Evolutionary conservation across 1,284 basidiomycete genomes (phyloP), one percentile per base, ranked within the genome.

Genomic region (Apiotrichum gamsii): DNA sequence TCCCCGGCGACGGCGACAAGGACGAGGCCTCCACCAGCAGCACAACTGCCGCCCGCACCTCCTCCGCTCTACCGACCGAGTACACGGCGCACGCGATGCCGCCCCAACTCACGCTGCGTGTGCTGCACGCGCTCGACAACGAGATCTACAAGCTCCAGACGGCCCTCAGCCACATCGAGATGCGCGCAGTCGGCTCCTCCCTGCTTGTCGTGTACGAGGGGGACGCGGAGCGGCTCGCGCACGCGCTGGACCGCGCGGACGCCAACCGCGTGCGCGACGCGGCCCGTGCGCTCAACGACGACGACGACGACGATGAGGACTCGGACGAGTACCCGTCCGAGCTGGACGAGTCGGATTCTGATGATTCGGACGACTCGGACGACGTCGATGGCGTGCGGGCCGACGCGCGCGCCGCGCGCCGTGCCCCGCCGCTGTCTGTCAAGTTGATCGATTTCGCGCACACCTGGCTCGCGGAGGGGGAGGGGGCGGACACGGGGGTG

Each of bases 371-470:
- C 5, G 57, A 57, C 43, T 13, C 10, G 6, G 59, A 62, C 45
- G 56, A 56, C n/a, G 45, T 57, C 25, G 57, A 55, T 29, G 45
- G 33, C 30, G 56, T 8, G 10, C 52, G 44, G 23, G 64, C 63
- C 23, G 65, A 73, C 31, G 70, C 61, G 13, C 59, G 58, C 8
- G 60, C 69, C 41, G 69, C 68, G 43, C 65, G 66, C 30, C 61
- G 64, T 3, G 76, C 78, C 8, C 77, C 80, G 14, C 79, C 85
- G 9, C 83, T 80, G 55, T 74, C 77, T 9, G 76, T 94, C 47
- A 84, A 83, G 51, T 72, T 95, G 54, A 96, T 96, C 51, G 93
- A 97, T 74, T 96, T 97, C 70, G 93, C 90, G 4, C 94, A 97
- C 70, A 86, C 90, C 4, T 75, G 78, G 29, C 58, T 86, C 9